phyloP scores from a whole-genome alignment of 257 asterid genomes.

The Cinchona pubescens region DNA sequence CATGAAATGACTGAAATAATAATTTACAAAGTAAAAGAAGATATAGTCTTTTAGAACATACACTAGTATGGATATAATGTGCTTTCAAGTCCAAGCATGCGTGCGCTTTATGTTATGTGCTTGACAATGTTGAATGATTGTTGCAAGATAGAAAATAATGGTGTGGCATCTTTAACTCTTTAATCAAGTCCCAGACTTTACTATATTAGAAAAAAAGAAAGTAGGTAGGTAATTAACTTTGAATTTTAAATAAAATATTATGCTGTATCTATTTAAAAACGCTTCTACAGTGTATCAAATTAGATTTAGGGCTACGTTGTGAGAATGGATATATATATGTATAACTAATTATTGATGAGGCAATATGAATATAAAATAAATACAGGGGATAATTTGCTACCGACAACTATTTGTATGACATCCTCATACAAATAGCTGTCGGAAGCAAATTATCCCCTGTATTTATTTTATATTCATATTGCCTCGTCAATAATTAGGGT shows the following conservation, averaged over 20 bases:
- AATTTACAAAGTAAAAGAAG: background rate
- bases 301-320: no score
- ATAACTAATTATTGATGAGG: no score
- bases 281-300: no score
- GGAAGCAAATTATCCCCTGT: no score
- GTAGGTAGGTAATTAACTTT: background rate
- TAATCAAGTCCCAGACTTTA: background rate
- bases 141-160: background rate
- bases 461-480: no score
- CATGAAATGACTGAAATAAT: background rate
- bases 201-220: background rate
- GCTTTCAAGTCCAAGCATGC: slow-evolving; percentile 17
- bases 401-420: no score
- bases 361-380: no score
- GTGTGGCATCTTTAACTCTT: background rate
- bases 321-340: no score
- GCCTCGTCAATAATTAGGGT: no score
- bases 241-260: background rate
- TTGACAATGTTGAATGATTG: slow-evolving; percentile 6
- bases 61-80: background rate
- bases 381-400: no score
- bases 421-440: no score
- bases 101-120: slow-evolving; percentile 4
- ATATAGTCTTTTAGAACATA: background rate
- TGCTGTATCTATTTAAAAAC: no score